phyloP scores from a whole-genome alignment of 2,329 filamentous ascomycete species.

The Aspergillus latus region DNA sequence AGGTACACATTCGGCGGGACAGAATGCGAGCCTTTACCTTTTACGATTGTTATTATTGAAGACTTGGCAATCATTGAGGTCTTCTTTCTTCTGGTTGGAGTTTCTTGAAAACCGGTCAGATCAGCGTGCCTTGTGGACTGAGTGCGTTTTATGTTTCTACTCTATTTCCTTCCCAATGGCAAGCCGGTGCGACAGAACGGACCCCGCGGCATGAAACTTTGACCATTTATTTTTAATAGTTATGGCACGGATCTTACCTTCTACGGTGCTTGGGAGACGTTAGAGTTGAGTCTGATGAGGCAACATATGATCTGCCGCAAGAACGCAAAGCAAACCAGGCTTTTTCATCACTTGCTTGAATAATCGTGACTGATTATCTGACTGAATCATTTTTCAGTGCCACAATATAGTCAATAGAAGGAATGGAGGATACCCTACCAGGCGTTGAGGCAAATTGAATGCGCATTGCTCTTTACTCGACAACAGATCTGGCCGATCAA shows the following conservation, averaged over 20 bases:
- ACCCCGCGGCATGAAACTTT: constrained; percentile 14
- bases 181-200: constrained; percentile 6
- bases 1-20: constrained; percentile 3
- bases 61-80: neutral
- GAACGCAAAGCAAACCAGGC: too few species aligned
- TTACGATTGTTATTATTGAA: neutral
- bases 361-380: too few species aligned
- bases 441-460: too few species aligned
- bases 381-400: too few species aligned
- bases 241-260: constrained; percentile 10
- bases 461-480: neutral
- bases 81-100: neutral
- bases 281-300: neutral
- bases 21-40: neutral
- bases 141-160: constrained; percentile 1
- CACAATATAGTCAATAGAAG: too few species aligned
- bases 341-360: too few species aligned
- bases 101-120: neutral
- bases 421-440: too few species aligned
- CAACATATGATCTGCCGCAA: neutral
- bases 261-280: neutral
- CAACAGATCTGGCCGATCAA: neutral
- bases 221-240: neutral
- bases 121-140: neutral
- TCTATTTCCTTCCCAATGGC: constrained; percentile 3